A percentile compares a stretch with the other conserved stretches of the same genome.
phyloP scores from a whole-genome alignment of 257 asterid genomes.

The Penstemon newberryi region DNA sequence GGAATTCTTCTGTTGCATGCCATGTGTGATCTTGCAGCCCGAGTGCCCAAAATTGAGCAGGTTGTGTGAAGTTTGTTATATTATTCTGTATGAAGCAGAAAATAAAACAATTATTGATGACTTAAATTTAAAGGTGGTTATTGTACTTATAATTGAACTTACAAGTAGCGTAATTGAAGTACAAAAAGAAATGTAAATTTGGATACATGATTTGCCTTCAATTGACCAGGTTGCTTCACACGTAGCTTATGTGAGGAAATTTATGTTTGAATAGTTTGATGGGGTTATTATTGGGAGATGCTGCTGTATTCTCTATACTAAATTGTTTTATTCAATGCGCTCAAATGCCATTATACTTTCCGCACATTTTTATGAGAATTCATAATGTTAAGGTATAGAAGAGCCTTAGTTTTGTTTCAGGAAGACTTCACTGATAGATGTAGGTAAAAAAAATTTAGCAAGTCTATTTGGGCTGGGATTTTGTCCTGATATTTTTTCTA shows the following conservation, averaged over 20 bases:
- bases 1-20: constrained; percentile 86
- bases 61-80: constrained; percentile 38
- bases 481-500: constrained; percentile 2
- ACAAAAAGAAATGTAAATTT: not conserved
- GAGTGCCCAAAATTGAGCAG: constrained; percentile 88
- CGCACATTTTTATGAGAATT: not conserved
- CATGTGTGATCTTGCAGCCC: constrained; percentile 85
- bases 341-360: not conserved
- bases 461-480: not conserved
- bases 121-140: constrained; percentile 3
- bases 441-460: not conserved
- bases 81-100: not conserved
- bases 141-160: constrained; percentile 7
- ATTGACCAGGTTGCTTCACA: constrained; percentile 19
- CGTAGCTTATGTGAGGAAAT: constrained; percentile 8
- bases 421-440: not conserved
- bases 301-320: constrained; percentile 5
- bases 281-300: not conserved
- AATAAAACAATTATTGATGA: not conserved
- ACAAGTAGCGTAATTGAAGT: constrained; percentile 2
- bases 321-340: not conserved
- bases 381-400: constrained; percentile 11
- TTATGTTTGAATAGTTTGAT: not conserved
- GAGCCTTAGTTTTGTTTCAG: constrained; percentile 13
- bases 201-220: not conserved